Base-by-base conservation (phyloP, 129 eudicot species). In the Kitagawia praeruptora region DNA sequence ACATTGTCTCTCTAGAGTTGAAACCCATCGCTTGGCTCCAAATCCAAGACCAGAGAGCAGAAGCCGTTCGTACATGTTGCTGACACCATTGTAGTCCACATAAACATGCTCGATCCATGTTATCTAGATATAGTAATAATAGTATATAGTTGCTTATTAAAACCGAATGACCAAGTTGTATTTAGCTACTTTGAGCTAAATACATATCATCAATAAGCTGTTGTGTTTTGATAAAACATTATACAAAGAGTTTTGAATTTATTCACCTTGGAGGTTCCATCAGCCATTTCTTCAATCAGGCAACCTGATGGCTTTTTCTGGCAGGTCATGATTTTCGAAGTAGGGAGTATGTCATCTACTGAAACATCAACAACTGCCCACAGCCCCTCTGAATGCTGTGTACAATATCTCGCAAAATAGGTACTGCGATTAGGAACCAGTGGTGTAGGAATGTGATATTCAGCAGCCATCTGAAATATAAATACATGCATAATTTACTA, bases 71-170 rank as follows among this genome's bases (percentile, higher is more conserved):
- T 82, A 90, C 31, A 88, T 78, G 48, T 58, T 80, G 45, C 85
- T 83, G 74, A 84, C 83, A 1, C 49, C 90, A 38, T 80, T 79
- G 40, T 88, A 90, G 44, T 90, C 89, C 1, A 81, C 80, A n/a
- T 90, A 88, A 31, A 86, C 92, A 74, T 90, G 95, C 67, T 90
- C 95, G 13, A 90, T 82, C 95, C 95, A 90, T n/a, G 84, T 90
- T 25, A 90, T 86, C 95, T 90, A 54, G 4, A 40, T 37, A 64
- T 70, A 72, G 27, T 0, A 38, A 1, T 6, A 25, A 0, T n/a
- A 51, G 21, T 16, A 4, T 16, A 54, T 54, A 54, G 11, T 49
- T 49, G 8, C 42, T 34, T 34, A 34, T 46, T 46, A 49, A 49
- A 64, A 27, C 2, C 14, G 28, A 27, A 25, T 64, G 1, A 64